These are phyloP conservation scores for Fusarium pseudograminearum DNA, from an alignment of 2,329 filamentous ascomycete genomes.

Conservation along the genomic window DNA sequence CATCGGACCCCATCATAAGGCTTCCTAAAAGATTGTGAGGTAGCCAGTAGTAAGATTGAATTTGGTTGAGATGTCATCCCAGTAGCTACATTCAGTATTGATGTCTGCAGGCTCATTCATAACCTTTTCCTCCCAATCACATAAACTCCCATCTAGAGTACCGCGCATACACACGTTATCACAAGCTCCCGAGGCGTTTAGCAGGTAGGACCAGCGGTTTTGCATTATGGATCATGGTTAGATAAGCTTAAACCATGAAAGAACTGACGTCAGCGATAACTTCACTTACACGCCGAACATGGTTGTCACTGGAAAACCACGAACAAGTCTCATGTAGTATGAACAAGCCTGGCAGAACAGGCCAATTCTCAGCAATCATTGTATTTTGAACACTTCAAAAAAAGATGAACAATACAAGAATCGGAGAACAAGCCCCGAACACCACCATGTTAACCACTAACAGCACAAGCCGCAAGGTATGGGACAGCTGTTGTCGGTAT, in stretches of 20 bases:
- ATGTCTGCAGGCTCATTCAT: constrained; percentile 12
- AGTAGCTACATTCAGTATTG: background rate
- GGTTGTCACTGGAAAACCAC: background rate
- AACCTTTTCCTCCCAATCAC: constrained; percentile 50
- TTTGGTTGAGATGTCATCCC: background rate
- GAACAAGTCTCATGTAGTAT: background rate
- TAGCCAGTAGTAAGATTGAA: too few relatives aligned
- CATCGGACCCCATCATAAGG: background rate
- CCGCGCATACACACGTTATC: constrained; percentile 56
- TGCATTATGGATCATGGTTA: constrained; percentile 8
- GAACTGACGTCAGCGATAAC: constrained; percentile 13
- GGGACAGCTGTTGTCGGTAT: background rate
- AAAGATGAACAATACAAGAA: background rate
- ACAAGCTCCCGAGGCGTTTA: constrained; percentile 50
- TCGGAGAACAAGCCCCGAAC: background rate
- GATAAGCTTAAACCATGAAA: constrained; percentile 4
- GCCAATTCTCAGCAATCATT: too few relatives aligned
- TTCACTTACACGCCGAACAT: constrained; percentile 9
- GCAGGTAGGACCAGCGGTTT: background rate
- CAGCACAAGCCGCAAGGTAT: background rate
- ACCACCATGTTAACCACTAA: background rate
- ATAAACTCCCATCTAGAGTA: constrained; percentile 57
- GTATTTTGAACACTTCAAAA: background rate
- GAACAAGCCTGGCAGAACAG: background rate
- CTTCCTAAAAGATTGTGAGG: background rate